Conservation (phyloP, 164 flowering plant species). For the Warburgia ugandensis region DNA sequence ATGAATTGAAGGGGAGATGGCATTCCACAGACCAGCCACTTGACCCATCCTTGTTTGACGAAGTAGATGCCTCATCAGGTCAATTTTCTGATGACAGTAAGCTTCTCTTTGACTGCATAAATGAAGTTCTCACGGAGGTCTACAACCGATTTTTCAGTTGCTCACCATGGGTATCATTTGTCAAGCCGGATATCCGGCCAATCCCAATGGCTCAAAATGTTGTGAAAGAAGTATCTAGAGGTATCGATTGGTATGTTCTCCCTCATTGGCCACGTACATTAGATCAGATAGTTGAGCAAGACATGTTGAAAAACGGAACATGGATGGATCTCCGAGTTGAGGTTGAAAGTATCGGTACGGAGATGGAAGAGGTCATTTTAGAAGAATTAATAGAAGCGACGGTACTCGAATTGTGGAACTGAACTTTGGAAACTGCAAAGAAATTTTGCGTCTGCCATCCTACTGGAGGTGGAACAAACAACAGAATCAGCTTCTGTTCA, state of each 20-base stretch:
- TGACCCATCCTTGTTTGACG: constrained; percentile 44
- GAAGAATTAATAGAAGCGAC: constrained; percentile 59
- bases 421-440: neutral
- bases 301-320: constrained; percentile 42
- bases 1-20: constrained; percentile 36
- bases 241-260: constrained; percentile 43
- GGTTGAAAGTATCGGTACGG: constrained; percentile 36
- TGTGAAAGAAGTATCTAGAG: constrained; percentile 47
- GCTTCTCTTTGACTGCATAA: constrained; percentile 66
- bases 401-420: constrained; percentile 25
- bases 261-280: constrained; percentile 35
- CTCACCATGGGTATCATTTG: constrained; percentile 40
- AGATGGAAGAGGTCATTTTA: constrained; percentile 49
- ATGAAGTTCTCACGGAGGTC: constrained; percentile 64
- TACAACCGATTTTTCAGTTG: constrained; percentile 35
- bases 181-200: constrained; percentile 32
- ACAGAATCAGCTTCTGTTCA: neutral
- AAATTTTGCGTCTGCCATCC: neutral
- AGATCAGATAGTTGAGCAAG: constrained; percentile 59
- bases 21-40: constrained; percentile 45
- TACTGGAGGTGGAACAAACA: neutral
- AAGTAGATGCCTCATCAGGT: constrained; percentile 40
- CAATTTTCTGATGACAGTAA: constrained; percentile 36
- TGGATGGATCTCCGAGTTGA: constrained; percentile 69
- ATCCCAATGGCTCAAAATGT: constrained; percentile 35